Percentiles rank a stretch among this genome's conserved stretches.
Conservation (phyloP, 2,329 filamentous ascomycete genomes). For the Harringtonia aguacate region DNA sequence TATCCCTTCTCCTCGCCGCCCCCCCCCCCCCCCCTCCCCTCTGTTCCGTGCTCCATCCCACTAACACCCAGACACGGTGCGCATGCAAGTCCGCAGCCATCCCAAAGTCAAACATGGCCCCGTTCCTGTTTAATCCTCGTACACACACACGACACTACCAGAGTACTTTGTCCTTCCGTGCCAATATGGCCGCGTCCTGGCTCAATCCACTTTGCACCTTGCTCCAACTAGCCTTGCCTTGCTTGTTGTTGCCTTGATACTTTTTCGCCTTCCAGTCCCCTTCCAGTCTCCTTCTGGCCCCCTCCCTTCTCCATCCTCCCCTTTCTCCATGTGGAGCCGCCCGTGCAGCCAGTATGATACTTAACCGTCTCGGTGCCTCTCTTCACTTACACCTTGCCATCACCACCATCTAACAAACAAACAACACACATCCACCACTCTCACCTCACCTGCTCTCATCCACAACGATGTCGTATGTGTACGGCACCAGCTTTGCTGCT, state of each 20-base stretch:
- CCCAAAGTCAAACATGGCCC: constrained; percentile 19
- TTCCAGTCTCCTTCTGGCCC: background rate
- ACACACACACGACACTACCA: constrained; percentile 1
- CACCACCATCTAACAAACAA: background rate
- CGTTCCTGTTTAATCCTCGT: constrained; percentile 11
- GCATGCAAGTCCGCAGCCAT: constrained; percentile 6
- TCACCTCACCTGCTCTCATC: background rate
- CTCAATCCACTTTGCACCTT: background rate
- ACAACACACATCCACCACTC: background rate
- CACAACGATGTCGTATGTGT: constrained; percentile 11
- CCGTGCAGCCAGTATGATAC: constrained; percentile 8
- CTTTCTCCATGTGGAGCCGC: constrained; percentile 5
- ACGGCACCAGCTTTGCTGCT: constrained; percentile 20
- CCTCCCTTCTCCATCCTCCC: constrained; percentile 1
- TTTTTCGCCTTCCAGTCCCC: background rate
- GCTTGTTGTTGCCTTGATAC: background rate
- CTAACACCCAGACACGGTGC: background rate
- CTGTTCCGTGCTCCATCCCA: constrained; percentile 1
- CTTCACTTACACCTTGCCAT: background rate
- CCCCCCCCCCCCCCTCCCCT: background rate
- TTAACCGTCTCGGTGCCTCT: constrained; percentile 8
- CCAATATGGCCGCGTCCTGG: constrained; percentile 16
- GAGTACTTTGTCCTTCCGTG: constrained; percentile 16
- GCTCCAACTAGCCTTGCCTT: constrained; percentile 7
- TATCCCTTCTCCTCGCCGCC: background rate